Evolutionary conservation across 2,329 filamentous ascomycete genomes (phyloP), one percentile per base, ranked within the genome.

Genomic region (Nectriaceae sp.): DNA sequence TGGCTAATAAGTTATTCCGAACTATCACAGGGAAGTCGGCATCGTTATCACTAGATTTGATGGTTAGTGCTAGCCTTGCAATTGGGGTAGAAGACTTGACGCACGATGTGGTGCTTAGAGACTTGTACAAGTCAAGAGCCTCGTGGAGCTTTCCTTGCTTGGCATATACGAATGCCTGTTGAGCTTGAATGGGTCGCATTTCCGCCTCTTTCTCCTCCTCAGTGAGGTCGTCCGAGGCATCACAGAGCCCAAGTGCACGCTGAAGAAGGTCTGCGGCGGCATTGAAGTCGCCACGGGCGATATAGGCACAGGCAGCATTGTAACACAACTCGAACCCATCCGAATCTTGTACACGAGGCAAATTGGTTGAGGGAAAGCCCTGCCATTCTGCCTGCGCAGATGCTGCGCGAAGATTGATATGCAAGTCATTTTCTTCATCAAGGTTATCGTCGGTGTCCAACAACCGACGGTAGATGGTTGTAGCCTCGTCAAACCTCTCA

Each of bases 271-370:
- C 73, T 19, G 83, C 77, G 2, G 83, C 89, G 56, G 83, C 79
- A 4, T 71, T 76, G 31, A 89, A 74, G 57, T 89, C 85, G 6
- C 84, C 86, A 40, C 82, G 76, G 13, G 87, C 87, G 59, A 94
- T 84, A 65, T 82, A 83, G 18, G 78, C 78, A 65, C 89, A 93
- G 8, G 88, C 89, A 20, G 83, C 80, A 67, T 95, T 95, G 71
- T 89, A 95, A 11, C 88, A 85, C 21, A 87, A 85, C 72, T 94
- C 90, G 59, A 94, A 94, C 2, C 85, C 82, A 53, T 91, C 87
- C 21, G 88, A 70, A 59, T 89, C 83, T 51, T 57, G 56, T 19
- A 85, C 82, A 49, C 78, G 73, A 5, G 71, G 70, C 8, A 79
- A 74, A 62, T 81, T 75, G 61, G 52, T 45, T 3, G 52, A 37